phyloP scores from a whole-genome alignment of 441 rosid genomes.

The Manihot esculenta region DNA sequence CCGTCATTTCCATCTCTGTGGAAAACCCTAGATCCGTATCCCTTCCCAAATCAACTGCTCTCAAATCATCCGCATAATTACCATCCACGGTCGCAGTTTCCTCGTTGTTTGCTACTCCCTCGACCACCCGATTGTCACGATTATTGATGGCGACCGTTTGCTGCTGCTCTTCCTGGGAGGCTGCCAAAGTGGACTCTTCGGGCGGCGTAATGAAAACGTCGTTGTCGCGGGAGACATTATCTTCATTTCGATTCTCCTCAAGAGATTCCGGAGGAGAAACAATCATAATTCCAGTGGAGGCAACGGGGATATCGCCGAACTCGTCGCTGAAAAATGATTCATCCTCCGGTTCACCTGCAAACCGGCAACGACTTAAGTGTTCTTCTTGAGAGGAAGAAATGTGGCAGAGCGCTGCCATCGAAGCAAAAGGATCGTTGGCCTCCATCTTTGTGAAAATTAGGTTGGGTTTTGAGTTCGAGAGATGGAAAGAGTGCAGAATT shows the following conservation, averaged over 20 bases:
- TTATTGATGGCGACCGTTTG: background rate
- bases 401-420: constrained; percentile 24
- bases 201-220: constrained; percentile 45
- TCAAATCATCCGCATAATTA: constrained; percentile 9
- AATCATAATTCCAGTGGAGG: constrained; percentile 33
- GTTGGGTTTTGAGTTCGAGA: background rate
- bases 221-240: constrained; percentile 17
- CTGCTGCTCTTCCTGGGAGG: constrained; percentile 14
- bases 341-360: constrained; percentile 24
- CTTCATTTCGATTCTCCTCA: background rate
- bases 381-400: constrained; percentile 35
- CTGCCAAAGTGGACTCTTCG: constrained; percentile 21
- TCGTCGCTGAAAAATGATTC: constrained; percentile 6
- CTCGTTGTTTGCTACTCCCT: background rate
- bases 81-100: constrained; percentile 6
- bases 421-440: constrained; percentile 32
- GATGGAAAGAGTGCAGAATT: background rate
- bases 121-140: constrained; percentile 12
- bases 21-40: constrained; percentile 42
- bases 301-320: constrained; percentile 17
- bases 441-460: background rate
- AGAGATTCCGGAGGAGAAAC: constrained; percentile 34
- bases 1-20: constrained; percentile 28
- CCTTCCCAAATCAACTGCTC: constrained; percentile 38
- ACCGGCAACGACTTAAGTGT: constrained; percentile 20